Evolutionary conservation across 768 basidiomycete genomes (phyloP).

Genomic region (Termitomyces bulborhizus): DNA sequence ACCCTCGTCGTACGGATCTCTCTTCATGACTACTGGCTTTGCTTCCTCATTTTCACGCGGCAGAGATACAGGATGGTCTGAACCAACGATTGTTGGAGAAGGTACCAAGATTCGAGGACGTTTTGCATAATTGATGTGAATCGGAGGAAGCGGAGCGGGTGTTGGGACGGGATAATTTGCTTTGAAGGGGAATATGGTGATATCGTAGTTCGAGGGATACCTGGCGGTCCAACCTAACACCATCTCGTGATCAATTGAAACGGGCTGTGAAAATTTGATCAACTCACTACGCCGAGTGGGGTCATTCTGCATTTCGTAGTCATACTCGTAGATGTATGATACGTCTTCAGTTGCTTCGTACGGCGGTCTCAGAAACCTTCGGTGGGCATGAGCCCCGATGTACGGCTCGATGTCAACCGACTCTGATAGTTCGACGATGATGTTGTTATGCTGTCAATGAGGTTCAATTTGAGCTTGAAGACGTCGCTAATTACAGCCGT

Average conservation of each 20-base stretch:
- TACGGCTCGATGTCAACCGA: slow-evolving; percentile 17
- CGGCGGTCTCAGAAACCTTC: slow-evolving; percentile 12
- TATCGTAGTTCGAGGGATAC: slow-evolving; percentile 7
- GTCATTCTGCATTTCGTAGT: slow-evolving; percentile 18
- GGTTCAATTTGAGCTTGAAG: neutral
- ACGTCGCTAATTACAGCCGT: neutral
- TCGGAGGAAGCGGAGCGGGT: slow-evolving; percentile 16
- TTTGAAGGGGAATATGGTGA: slow-evolving; percentile 19
- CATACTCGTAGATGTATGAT: slow-evolving; percentile 28
- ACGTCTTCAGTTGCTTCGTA: slow-evolving; percentile 4
- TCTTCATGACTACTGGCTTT: slow-evolving; percentile 5
- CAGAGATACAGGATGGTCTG: neutral
- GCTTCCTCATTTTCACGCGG: neutral
- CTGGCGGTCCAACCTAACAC: slow-evolving; percentile 13
- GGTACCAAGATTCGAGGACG: slow-evolving; percentile 4
- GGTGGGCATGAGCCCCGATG: slow-evolving; percentile 22
- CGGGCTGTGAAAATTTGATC: neutral
- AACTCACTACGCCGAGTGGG: slow-evolving; percentile 18
- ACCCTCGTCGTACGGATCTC: slow-evolving; percentile 18
- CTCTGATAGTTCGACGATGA: slow-evolving; percentile 24
- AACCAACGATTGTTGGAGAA: neutral
- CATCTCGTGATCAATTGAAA: neutral
- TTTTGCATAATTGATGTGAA: slow-evolving; percentile 14
- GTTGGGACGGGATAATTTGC: slow-evolving; percentile 19
- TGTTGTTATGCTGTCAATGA: slow-evolving; percentile 18